Evolutionary conservation across 805 yeast species (phyloP).

Genomic region (Debaryomyces castellii): DNA sequence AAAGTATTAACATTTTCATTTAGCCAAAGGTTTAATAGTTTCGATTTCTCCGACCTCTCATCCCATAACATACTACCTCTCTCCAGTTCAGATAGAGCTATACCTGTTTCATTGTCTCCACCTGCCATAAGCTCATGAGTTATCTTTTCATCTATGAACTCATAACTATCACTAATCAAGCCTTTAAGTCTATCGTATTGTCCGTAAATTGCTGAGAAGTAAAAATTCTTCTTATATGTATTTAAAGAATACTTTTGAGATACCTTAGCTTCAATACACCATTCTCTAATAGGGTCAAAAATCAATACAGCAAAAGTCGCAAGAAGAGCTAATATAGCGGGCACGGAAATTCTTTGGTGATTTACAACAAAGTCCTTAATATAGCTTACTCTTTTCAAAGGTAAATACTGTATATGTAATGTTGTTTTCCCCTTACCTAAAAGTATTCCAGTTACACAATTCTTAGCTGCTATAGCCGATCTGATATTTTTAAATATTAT

Average conservation of each 20-base stretch:
- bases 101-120: slow-evolving; percentile 8
- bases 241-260: slow-evolving; percentile 56
- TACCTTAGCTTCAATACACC: slow-evolving; percentile 72
- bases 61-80: slow-evolving; percentile 55
- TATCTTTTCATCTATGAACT: slow-evolving; percentile 32
- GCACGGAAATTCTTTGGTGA: slow-evolving; percentile 83
- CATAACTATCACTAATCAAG: slow-evolving; percentile 33
- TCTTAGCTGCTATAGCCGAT: slow-evolving; percentile 82
- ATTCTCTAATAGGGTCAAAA: slow-evolving; percentile 91
- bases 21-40: slow-evolving; percentile 73
- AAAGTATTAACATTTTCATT: slow-evolving; percentile 89
- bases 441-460: slow-evolving; percentile 81
- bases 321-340: slow-evolving; percentile 70
- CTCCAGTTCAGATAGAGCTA: slow-evolving; percentile 11
- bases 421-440: slow-evolving; percentile 53
- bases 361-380: slow-evolving; percentile 58
- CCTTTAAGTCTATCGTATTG: slow-evolving; percentile 25
- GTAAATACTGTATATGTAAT: slow-evolving; percentile 73
- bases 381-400: slow-evolving; percentile 50
- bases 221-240: slow-evolving; percentile 37
- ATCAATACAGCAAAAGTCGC: slow-evolving; percentile 82
- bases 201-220: slow-evolving; percentile 21
- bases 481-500: slow-evolving; percentile 57
- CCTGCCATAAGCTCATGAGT: slow-evolving; percentile 6
- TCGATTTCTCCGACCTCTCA: slow-evolving; percentile 66